Percentiles rank a stretch among this genome's conserved stretches.
These are phyloP conservation scores for Beauveria rudraprayagi DNA, from an alignment of 2,329 filamentous ascomycete genomes.

Conservation along the genomic window DNA sequence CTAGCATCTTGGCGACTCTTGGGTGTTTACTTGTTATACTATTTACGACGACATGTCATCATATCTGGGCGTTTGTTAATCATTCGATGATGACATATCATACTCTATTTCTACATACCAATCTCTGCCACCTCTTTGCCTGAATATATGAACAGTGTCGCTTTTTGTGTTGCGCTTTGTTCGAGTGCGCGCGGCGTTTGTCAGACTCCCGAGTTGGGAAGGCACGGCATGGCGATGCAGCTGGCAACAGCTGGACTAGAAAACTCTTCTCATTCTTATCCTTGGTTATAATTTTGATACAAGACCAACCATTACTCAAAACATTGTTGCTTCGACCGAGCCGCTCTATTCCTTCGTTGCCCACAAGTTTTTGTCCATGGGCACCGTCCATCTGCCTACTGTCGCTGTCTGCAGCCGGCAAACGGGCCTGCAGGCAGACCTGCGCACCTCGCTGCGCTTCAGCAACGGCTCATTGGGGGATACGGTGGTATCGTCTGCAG, in stretches of 20 bases:
- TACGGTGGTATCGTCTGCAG: slow-evolving; percentile 12
- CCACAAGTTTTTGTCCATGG: background rate
- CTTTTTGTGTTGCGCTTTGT: background rate
- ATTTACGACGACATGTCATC: slow-evolving; percentile 2
- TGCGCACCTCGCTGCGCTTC: slow-evolving; percentile 21
- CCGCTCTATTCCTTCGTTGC: background rate
- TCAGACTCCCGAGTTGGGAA: background rate
- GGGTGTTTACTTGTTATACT: background rate
- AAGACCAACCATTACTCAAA: background rate
- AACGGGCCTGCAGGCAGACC: slow-evolving; percentile 18
- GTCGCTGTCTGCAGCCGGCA: slow-evolving; percentile 17
- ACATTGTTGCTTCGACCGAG: background rate
- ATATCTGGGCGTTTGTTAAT: slow-evolving; percentile 1
- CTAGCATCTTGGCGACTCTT: background rate
- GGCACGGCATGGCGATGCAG: background rate
- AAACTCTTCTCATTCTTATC: background rate
- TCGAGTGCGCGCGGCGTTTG: background rate
- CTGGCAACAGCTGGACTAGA: background rate
- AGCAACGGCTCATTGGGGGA: slow-evolving; percentile 11
- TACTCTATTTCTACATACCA: background rate
- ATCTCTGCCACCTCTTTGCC: background rate
- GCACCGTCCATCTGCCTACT: slow-evolving; percentile 16
- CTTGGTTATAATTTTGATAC: background rate
- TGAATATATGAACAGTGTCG: background rate
- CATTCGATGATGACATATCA: background rate